Evolutionary conservation across 352 stramenopile species (phyloP).

Genomic region (Pythium apleroticum): DNA sequence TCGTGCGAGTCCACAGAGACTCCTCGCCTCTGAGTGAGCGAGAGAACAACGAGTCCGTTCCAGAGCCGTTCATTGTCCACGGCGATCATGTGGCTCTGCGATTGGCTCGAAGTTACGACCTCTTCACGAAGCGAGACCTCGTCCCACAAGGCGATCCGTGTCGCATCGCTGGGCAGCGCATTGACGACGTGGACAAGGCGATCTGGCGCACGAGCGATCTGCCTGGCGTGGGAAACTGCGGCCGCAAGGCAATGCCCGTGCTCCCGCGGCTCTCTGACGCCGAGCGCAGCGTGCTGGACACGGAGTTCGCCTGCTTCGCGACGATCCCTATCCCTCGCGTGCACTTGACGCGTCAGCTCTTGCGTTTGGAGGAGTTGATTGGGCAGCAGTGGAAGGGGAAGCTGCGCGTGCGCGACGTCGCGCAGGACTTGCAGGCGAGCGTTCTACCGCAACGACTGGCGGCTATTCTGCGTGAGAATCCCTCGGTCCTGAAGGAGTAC

Average conservation of each 20-base stretch:
- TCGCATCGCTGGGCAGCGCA: slow-evolving; percentile 26
- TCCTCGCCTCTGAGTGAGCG: background rate
- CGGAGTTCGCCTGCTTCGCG: slow-evolving; percentile 50
- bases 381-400: slow-evolving; percentile 49
- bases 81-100: slow-evolving; percentile 40
- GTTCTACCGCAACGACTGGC: slow-evolving; percentile 67
- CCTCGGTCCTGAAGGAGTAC: slow-evolving; percentile 45
- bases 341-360: slow-evolving; percentile 58
- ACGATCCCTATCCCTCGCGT: slow-evolving; percentile 32
- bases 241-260: slow-evolving; percentile 57
- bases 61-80: slow-evolving; percentile 52
- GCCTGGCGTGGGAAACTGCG: slow-evolving; percentile 65
- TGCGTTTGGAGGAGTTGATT: slow-evolving; percentile 59
- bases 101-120: slow-evolving; percentile 33
- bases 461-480: slow-evolving; percentile 42
- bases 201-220: slow-evolving; percentile 64
- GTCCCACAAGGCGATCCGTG: slow-evolving; percentile 26
- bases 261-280: slow-evolving; percentile 31
- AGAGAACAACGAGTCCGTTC: slow-evolving; percentile 17
- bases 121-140: slow-evolving; percentile 18
- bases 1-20: slow-evolving; percentile 18
- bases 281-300: slow-evolving; percentile 56
- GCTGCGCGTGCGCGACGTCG: slow-evolving; percentile 42
- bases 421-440: slow-evolving; percentile 35
- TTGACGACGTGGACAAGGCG: slow-evolving; percentile 52